Percentiles rank a stretch among this genome's conserved stretches.
Conservation (phyloP, 2,329 filamentous ascomycete species). For the Cladophialophora yegresii region DNA sequence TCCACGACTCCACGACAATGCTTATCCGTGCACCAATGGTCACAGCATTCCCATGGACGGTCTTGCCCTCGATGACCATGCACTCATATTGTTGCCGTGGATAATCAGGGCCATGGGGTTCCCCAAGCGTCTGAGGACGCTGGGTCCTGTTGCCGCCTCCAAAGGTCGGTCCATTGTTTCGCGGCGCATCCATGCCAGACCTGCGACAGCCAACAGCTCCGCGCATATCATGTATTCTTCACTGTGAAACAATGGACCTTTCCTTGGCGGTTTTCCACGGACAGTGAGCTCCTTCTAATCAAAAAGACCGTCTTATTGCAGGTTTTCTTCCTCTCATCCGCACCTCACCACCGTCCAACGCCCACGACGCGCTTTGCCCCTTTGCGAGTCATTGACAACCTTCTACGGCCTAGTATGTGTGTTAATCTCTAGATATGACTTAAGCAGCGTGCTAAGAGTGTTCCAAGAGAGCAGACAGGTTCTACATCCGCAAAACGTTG, state of each 20-base stretch:
- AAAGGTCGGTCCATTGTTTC: background rate
- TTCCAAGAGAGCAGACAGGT: background rate
- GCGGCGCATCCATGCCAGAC: background rate
- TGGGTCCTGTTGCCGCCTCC: background rate
- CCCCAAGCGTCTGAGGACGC: background rate
- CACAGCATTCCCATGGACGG: background rate
- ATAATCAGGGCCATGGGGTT: background rate
- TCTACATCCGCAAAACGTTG: background rate
- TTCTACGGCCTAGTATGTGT: background rate
- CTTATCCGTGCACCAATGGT: background rate
- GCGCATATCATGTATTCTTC: background rate
- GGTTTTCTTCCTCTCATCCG: background rate
- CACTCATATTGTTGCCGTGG: background rate
- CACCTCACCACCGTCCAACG: slow-evolving; percentile 7
- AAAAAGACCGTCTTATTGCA: background rate
- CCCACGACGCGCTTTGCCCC: background rate
- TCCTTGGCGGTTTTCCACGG: background rate
- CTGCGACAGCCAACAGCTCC: background rate
- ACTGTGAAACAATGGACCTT: background rate
- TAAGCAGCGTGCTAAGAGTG: slow-evolving; percentile 1
- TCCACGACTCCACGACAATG: background rate
- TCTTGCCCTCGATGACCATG: background rate
- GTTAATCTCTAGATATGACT: background rate
- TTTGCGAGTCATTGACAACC: background rate
- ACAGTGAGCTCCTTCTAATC: background rate